Evolutionary conservation across 2,329 filamentous ascomycete genomes (phyloP), one percentile per base, ranked within the genome.

Genomic region (Claviceps pusilla): DNA sequence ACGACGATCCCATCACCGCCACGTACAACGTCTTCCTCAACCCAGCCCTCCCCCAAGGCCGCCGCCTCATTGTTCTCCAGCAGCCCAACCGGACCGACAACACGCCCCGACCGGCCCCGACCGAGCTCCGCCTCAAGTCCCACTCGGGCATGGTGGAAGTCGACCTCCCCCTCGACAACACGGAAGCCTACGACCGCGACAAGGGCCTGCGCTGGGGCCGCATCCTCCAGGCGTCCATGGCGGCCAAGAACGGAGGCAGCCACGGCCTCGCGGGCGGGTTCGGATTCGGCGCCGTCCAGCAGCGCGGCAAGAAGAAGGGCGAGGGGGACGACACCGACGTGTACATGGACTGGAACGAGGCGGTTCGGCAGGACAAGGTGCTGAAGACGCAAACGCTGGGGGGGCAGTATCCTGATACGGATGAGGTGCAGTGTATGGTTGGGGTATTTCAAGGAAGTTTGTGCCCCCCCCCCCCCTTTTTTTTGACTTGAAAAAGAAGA

Each of bases 11-110:
- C 53, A 76, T 90, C 59, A 76, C 85, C 53, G 77, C 82, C 46
- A 82, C 78, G 58, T 97, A 95, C 77, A 80, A 88, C 65, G 82
- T 97, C 68, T 91, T 85, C 71, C 82, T 95, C 65, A 95, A 90
- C 61, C 85, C 88, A 28, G 73, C 77, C 24, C 78, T 86, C 48
- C 76, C 82, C 4, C 66, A 70, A 16, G 74, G 75, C 62, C 82
- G 80, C 56, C 78, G 84, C 60, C 79, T 89, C 56, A 84, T 91
- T 62, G 79, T 97, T 58, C 79, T 98, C 48, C 90, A 97, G 72
- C 94, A 95, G 68, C 85, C 90, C 31, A 90, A 90, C 70, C 86
- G 87, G 58, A 75, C 76, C 43, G 74, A 80, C 55, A 77, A 84
- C 58, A 65, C 69, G 11, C 61, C 68, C 48, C 70, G 72, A 11